A percentile compares a stretch with the other conserved stretches of the same genome.
Evolutionary conservation across 805 yeast species (phyloP).

Genomic region (Monosporozyma servazzii): DNA sequence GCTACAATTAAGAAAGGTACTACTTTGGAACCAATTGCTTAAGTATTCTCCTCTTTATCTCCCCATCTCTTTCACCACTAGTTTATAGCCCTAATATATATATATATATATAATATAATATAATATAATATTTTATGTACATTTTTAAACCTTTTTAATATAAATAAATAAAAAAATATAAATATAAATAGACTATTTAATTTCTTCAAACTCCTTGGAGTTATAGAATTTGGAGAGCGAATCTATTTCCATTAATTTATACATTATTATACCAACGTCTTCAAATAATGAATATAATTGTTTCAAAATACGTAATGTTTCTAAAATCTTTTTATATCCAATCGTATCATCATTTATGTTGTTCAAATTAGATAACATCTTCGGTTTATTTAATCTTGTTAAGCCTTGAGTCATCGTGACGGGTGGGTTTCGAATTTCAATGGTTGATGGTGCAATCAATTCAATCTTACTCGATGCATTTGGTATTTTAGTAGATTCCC

Average conservation of each 20-base stretch:
- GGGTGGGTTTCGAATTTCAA: constrained; percentile 2
- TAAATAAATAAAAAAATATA: neutral
- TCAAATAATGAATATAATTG: constrained; percentile 37
- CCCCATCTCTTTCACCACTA: neutral
- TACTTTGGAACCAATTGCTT: constrained; percentile 63
- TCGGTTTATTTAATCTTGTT: constrained; percentile 1
- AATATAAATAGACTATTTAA: neutral
- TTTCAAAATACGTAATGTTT: constrained; percentile 31
- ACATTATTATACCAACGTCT: constrained; percentile 42
- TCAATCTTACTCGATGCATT: neutral
- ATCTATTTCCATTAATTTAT: constrained; percentile 58
- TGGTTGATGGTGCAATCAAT: neutral
- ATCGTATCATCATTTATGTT: neutral
- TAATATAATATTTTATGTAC: neutral
- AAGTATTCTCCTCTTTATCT: constrained; percentile 6
- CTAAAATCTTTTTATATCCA: constrained; percentile 3
- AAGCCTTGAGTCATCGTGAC: constrained; percentile 1
- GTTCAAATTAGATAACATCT: neutral
- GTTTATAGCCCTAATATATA: neutral
- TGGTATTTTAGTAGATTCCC: constrained; percentile 2
- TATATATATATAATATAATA: neutral
- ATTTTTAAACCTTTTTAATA: neutral
- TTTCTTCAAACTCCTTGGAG: constrained; percentile 33
- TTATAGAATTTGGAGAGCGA: constrained; percentile 61
- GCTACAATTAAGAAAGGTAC: constrained; percentile 95